Base-by-base conservation (phyloP, 768 basidiomycete species). In the Ramaria sp. region DNA sequence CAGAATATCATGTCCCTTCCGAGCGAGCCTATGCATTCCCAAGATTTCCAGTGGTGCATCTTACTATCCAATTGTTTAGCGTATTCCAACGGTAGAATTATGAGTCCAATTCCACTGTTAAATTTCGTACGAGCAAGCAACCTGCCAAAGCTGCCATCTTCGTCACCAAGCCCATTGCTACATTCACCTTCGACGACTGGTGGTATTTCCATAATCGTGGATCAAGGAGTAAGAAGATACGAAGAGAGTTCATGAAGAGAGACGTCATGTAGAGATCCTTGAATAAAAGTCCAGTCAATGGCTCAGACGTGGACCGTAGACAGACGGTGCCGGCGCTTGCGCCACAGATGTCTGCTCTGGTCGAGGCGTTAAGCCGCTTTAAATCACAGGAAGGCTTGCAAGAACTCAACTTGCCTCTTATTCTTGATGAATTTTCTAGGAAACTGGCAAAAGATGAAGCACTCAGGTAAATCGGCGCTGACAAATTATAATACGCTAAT, bases 251-350 rank as follows among this genome's bases (percentile, higher is more conserved):
- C n/a, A n/a, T n/a, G n/a, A n/a, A n/a, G n/a, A 32, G 30, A 32
- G 30, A 32, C 30, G 10, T 32, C 30, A n/a, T 10, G 30, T 32
- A 10, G 5, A 32, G 30, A 32, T 32, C 10, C 30, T 32, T 32
- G 30, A 32, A 32, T 24, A 82, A 64, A 27, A 78, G 55, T 4
- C 63, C 63, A 8, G 61, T 59, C 18, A 88, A 64, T 18, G 73
- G 70, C 7, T 61, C 62, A 22, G 89, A 69, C 30, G 28, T 54
- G 12, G 18, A 42, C 4, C 27, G 56, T 24, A 89, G 76, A 73
- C 65, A 60, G 88, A 83, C 41, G 89, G 68, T 4, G 87, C 88
- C 41, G 55, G 30, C 52, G 1, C 34, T 56, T 16, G 55, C 30
- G 15, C 42, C 41, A 38, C 52, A 15, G 13, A 41, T 32, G 13